phyloP scores from a whole-genome alignment of 331 rosid species.

The Rosa hybrid region DNA sequence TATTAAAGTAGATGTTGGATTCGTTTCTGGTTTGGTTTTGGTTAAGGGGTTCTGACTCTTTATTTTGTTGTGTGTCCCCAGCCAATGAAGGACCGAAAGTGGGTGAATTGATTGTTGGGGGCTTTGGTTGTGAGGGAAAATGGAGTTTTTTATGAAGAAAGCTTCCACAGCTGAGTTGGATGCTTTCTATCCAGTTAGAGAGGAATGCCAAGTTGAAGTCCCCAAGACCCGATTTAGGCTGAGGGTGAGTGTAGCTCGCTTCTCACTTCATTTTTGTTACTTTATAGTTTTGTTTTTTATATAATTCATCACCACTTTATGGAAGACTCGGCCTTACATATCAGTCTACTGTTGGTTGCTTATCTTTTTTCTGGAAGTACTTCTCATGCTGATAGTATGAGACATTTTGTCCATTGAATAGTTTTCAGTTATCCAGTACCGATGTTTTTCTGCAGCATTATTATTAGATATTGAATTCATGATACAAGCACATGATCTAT shows the following conservation, averaged over 20 bases:
- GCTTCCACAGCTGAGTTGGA: conserved; percentile 47
- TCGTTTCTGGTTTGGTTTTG: conserved; percentile 9
- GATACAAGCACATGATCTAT: background rate
- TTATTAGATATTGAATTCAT: background rate
- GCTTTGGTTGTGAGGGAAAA: conserved; percentile 29
- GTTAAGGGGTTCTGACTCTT: conserved; percentile 18
- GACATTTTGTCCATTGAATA: background rate
- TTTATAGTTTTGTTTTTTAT: background rate
- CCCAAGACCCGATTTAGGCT: conserved; percentile 74
- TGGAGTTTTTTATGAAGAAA: conserved; percentile 32
- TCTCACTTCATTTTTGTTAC: conserved; percentile 15
- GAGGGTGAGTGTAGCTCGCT: conserved; percentile 52
- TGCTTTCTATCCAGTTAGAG: conserved; percentile 47
- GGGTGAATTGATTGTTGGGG: conserved; percentile 26
- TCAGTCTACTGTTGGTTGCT: conserved; percentile 1
- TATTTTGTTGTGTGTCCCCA: conserved; percentile 9
- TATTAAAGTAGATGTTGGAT: background rate
- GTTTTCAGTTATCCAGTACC: background rate
- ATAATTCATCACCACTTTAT: background rate
- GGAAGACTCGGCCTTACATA: background rate
- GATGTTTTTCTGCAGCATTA: background rate
- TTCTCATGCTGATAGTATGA: background rate
- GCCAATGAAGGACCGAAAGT: background rate
- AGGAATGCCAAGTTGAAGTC: conserved; percentile 48
- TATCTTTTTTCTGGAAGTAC: background rate